Percentiles rank a stretch among this genome's conserved stretches.
Conservation (phyloP, 148 eudicot species). For the Camellia granthamiana region DNA sequence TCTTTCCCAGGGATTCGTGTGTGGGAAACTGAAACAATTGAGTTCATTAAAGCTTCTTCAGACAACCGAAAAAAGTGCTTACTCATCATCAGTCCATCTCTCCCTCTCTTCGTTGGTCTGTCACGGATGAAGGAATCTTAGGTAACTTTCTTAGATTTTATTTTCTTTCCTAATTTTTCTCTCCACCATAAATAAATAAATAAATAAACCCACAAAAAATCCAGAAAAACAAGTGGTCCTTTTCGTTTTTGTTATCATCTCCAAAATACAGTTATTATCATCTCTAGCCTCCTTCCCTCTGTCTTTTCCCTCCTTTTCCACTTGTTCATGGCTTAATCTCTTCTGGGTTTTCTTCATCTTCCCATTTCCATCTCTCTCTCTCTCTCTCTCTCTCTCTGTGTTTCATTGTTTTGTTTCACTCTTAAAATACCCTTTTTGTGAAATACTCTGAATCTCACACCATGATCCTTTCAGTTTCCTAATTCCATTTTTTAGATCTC, state of each 20-base stretch:
- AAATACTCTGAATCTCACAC: neutral
- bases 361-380: neutral
- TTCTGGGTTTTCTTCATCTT: neutral
- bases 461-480: neutral
- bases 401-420: neutral
- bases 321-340: constrained; percentile 1
- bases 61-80: neutral
- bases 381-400: neutral
- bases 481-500: neutral
- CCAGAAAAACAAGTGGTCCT: neutral
- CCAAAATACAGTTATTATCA: neutral
- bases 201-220: constrained; percentile 8
- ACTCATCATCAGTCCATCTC: neutral
- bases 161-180: neutral
- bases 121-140: neutral
- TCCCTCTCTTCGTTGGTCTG: neutral
- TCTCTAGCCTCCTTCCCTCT: neutral
- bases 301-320: neutral
- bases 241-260: neutral
- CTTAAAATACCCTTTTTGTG: neutral
- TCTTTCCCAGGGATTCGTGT: too few species aligned
- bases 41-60: too few species aligned
- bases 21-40: too few species aligned
- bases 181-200: neutral
- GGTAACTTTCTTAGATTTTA: neutral